These are phyloP conservation scores for Eimeria sp. DNA, from an alignment of 169 alveolate species.

Conservation along the genomic window DNA sequence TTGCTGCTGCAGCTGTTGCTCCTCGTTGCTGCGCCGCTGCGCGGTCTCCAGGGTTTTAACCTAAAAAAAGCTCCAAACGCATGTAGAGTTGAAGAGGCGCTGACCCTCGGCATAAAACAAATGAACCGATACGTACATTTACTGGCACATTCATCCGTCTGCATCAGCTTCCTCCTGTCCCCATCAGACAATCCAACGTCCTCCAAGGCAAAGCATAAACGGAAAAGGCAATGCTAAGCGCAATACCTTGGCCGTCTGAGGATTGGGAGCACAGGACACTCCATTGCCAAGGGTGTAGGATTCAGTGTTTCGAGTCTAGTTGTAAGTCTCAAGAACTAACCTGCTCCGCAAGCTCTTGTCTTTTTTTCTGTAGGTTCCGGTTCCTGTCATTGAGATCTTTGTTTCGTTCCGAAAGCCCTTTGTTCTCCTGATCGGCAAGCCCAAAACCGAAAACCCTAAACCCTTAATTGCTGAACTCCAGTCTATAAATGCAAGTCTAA, in stretches of 20 bases:
- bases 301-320: not conserved
- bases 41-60: conserved; percentile 34
- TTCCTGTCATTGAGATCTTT: conserved; percentile 36
- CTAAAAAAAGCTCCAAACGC: not conserved
- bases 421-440: conserved; percentile 34
- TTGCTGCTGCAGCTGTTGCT: conserved; percentile 59
- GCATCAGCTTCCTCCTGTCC: not conserved
- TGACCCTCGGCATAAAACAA: not conserved
- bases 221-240: not conserved
- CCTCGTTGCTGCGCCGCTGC: conserved; percentile 69
- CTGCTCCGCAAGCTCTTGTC: conserved; percentile 60
- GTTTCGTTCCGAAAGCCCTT: conserved; percentile 22
- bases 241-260: not conserved
- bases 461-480: not conserved
- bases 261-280: not conserved
- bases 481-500: not conserved
- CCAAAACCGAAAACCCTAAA: not conserved
- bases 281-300: not conserved
- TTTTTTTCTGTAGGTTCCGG: conserved; percentile 17
- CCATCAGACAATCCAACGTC: not conserved
- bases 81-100: not conserved
- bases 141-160: not conserved
- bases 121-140: not conserved
- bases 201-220: not conserved
- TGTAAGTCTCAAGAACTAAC: not conserved